phyloP scores from a whole-genome alignment of 495 filamentous ascomycete species.

The Trichoderma gamsii region DNA sequence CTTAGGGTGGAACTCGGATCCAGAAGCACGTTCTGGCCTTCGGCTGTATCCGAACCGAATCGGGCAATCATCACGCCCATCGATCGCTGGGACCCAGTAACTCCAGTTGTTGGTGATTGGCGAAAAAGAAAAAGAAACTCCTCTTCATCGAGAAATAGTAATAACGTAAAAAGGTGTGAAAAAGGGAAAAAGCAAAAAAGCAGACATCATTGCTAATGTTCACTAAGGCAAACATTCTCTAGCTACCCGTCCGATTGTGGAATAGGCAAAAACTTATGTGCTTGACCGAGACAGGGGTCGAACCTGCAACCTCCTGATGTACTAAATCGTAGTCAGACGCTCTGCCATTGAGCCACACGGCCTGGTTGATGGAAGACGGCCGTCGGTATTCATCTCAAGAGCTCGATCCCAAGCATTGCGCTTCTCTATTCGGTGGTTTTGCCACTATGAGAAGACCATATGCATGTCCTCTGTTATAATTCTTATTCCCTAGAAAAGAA shows the following conservation, averaged over 20 bases:
- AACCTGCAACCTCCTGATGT: conserved; percentile 13
- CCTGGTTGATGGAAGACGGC: background rate
- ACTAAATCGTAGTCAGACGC: conserved; percentile 14
- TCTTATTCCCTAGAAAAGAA: background rate
- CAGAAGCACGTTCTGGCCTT: background rate
- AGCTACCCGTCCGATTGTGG: background rate
- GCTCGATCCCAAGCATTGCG: background rate
- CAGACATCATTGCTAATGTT: background rate
- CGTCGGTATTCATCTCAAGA: background rate
- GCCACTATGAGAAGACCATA: background rate
- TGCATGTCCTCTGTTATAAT: background rate
- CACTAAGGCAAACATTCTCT: too few species aligned
- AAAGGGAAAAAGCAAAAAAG: background rate
- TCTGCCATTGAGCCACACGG: conserved; percentile 14
- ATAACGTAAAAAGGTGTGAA: background rate
- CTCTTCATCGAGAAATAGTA: background rate
- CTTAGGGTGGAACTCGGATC: background rate
- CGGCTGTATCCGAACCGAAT: background rate
- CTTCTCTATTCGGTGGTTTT: background rate
- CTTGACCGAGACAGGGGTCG: conserved; percentile 14
- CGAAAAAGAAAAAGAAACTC: background rate
- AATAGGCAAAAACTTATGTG: background rate
- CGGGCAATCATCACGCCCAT: background rate
- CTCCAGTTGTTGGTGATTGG: background rate
- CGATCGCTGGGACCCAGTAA: background rate